A percentile compares a stretch with the other conserved stretches of the same genome.
These are phyloP conservation scores for Epichloe baconii DNA, from an alignment of 2,329 filamentous ascomycete species.

Conservation along the genomic window DNA sequence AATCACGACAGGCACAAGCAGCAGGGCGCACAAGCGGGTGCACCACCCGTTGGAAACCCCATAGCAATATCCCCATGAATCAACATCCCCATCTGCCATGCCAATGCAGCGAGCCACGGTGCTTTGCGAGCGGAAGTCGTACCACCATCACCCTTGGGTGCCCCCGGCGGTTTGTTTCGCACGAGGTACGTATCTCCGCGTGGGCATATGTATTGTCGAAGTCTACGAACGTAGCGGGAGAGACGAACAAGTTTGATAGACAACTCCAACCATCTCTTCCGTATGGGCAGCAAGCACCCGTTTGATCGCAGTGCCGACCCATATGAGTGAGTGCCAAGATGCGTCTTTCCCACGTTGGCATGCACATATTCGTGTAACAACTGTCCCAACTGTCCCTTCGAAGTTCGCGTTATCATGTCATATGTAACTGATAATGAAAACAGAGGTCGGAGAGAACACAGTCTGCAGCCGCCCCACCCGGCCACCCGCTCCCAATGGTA, in stretches of 20 bases:
- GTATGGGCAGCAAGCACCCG: not conserved
- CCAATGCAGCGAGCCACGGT: not conserved
- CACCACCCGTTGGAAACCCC: not conserved
- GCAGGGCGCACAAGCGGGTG: no score
- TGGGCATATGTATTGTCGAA: not conserved
- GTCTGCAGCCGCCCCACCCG: not conserved
- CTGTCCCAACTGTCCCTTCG: no score
- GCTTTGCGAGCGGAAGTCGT: not conserved
- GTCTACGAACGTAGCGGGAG: no score
- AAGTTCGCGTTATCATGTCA: no score
- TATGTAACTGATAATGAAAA: no score
- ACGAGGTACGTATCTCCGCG: not conserved
- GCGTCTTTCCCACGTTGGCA: not conserved
- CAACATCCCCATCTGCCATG: not conserved
- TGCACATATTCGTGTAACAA: not conserved
- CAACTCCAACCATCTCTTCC: not conserved
- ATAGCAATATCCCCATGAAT: not conserved
- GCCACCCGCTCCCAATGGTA: not conserved
- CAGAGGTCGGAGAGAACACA: not conserved
- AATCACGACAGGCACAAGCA: not conserved
- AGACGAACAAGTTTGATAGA: no score
- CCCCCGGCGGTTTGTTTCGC: not conserved
- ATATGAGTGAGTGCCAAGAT: not conserved
- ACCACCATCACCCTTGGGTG: not conserved
- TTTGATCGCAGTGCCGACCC: not conserved